A percentile compares a stretch with the other conserved stretches of the same genome.
Evolutionary conservation across 495 filamentous ascomycete species (phyloP).

Genomic region (Neurospora tetraspora): DNA sequence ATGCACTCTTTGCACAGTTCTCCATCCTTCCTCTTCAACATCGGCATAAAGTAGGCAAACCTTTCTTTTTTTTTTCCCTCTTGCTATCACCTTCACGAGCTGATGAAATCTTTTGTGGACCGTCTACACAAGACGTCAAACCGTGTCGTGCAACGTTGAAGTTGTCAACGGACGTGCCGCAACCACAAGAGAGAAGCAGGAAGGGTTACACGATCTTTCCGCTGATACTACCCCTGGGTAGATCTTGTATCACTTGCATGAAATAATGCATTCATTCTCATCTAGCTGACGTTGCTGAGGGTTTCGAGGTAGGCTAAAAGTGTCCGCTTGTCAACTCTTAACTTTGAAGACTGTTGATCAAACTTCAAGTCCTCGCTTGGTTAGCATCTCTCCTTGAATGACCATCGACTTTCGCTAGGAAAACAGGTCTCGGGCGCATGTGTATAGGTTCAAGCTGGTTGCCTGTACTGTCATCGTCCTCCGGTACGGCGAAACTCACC

Average conservation of each 20-base stretch:
- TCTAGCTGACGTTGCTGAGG: neutral
- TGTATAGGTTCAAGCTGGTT: neutral
- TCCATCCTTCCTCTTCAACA: neutral
- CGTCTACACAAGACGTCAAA: neutral
- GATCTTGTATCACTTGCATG: neutral
- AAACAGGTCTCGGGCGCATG: neutral
- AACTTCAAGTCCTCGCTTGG: neutral
- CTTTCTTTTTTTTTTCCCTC: neutral
- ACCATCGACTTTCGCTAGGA: neutral
- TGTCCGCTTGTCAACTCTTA: neutral
- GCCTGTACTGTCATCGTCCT: neutral
- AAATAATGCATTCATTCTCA: neutral
- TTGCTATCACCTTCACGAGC: neutral
- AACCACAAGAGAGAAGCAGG: neutral
- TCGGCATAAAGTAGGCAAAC: neutral
- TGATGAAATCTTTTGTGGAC: neutral
- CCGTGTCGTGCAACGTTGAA: neutral
- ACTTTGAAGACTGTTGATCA: neutral
- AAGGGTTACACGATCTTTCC: neutral
- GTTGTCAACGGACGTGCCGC: neutral
- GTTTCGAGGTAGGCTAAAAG: neutral
- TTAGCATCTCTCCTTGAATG: neutral
- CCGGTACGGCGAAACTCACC: neutral
- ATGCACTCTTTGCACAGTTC: neutral
- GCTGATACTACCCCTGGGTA: neutral